Evolutionary conservation across 495 filamentous ascomycete species (phyloP).

Genomic region (Beverwykella pulmonaria): DNA sequence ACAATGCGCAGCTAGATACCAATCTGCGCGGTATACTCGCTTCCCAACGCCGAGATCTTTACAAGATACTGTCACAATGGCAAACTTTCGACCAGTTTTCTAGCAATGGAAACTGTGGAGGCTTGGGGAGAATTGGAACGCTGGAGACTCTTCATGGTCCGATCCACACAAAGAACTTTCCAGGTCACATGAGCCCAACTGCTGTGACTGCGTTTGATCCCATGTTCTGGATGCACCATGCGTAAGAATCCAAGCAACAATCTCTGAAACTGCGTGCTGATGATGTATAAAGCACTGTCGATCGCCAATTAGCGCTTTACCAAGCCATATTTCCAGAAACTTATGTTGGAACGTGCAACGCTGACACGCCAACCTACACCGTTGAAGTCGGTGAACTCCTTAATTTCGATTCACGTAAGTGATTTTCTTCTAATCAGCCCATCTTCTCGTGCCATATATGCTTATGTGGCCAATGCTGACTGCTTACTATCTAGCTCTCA

Average conservation of each 20-base stretch:
- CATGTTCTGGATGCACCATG: conserved; percentile 69
- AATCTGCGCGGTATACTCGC: conserved; percentile 11
- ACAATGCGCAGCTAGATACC: conserved; percentile 10
- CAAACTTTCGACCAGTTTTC: conserved; percentile 13
- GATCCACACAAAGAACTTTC: conserved; percentile 56
- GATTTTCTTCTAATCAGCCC: neutral
- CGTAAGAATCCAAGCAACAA: conserved; percentile 33
- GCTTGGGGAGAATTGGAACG: conserved; percentile 49
- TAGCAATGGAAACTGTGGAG: conserved; percentile 7
- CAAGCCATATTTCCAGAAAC: conserved; percentile 64
- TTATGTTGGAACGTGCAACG: conserved; percentile 55
- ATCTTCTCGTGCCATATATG: neutral
- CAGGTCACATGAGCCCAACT: conserved; percentile 68
- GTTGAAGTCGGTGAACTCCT: conserved; percentile 49
- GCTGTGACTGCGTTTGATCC: conserved; percentile 73
- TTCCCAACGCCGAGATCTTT: neutral
- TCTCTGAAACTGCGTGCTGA: neutral
- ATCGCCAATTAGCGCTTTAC: conserved; percentile 71
- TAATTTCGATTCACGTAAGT: conserved; percentile 43
- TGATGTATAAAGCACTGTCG: conserved; percentile 56
- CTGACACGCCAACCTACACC: conserved; percentile 57
- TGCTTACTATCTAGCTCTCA: conserved; percentile 39
- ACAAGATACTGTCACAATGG: conserved; percentile 19
- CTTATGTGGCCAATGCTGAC: neutral
- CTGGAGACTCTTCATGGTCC: conserved; percentile 66